Base-by-base conservation (phyloP, 2,329 filamentous ascomycete species). In the Thermothelomyces thermophilus region DNA sequence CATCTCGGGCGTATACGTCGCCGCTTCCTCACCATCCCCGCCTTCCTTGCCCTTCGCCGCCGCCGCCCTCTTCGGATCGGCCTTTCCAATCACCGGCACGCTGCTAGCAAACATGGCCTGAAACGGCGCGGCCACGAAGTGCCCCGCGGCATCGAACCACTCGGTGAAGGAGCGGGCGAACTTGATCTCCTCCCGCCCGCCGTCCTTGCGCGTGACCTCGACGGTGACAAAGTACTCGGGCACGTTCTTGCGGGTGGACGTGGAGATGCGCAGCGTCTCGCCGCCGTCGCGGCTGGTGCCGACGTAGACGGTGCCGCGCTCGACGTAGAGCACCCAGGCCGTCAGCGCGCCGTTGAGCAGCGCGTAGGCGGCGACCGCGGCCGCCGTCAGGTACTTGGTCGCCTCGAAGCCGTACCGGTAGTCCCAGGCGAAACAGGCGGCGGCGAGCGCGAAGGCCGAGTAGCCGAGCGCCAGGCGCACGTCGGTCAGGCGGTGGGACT, bases 351-450 rank as follows among this genome's bases (percentile, higher is more conserved):
- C 76, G 65, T 96, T 97, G 44, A 98, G 71, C 2, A 86, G 46
- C 36, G 87, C 83, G 72, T 98, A 98, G 14, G 84, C 64, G 10
- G 76, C 75, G 4, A 97, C 91, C 3, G 93, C 91, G 34, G 76
- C 78, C 3, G 86, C 78, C 0, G 91, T 94, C 72, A 83, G 91
- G 56, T 77, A 71, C 69, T 93, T 94, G 16, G 90, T 95, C 54
- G 70, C 74, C 56, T 95, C 88, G 77, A 93, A 97, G 60, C 90
- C 91, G 41, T 90, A 75, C 64, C 87, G 88, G 73, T 89, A 95
- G 76, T 98, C 93, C 72, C 89, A 90, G 55, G 81, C 82, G 74
- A 97, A 97, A 61, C 88, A 90, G 54, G 82, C 85, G 19, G 77
- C 90, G 16, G 89, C 85, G 55, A 96, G 82, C 52, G 77, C 67